These are phyloP conservation scores for Suillus ampliporus DNA, from an alignment of 768 basidiomycete species.

Conservation along the genomic window DNA sequence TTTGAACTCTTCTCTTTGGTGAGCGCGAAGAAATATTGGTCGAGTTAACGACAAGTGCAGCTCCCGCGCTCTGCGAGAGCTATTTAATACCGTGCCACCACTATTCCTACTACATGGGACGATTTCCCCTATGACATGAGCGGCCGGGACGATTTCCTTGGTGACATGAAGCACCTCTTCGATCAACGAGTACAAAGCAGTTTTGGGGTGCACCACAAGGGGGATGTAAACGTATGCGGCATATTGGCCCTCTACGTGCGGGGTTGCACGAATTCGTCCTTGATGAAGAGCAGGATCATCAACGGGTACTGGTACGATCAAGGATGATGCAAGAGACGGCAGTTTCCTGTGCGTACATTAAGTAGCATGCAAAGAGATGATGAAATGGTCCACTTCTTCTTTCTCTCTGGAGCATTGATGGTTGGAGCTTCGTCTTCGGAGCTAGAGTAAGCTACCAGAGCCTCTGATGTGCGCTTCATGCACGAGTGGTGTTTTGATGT, in stretches of 20 bases:
- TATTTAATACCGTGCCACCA: slow-evolving; percentile 11
- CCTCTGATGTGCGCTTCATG: slow-evolving; percentile 32
- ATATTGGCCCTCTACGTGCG: slow-evolving; percentile 89
- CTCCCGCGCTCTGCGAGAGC: slow-evolving; percentile 40
- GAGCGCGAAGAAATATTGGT: slow-evolving; percentile 77
- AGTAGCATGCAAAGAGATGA: slow-evolving; percentile 11
- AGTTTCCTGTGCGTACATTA: slow-evolving; percentile 54
- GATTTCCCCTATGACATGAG: slow-evolving; percentile 50
- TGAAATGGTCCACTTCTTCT: slow-evolving; percentile 46
- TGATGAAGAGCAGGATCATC: slow-evolving; percentile 86
- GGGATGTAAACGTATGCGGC: slow-evolving; percentile 80
- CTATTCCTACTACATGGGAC: slow-evolving; percentile 10
- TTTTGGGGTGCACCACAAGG: slow-evolving; percentile 49
- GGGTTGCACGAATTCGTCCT: slow-evolving; percentile 74
- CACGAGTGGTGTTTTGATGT: neutral
- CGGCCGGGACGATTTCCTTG: slow-evolving; percentile 48
- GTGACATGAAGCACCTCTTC: slow-evolving; percentile 50
- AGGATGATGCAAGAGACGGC: slow-evolving; percentile 57
- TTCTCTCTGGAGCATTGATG: slow-evolving; percentile 31
- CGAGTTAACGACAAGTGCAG: slow-evolving; percentile 89
- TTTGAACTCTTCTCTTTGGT: slow-evolving; percentile 80
- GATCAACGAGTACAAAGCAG: slow-evolving; percentile 52
- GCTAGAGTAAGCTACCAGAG: slow-evolving; percentile 55
- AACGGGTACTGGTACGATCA: slow-evolving; percentile 54
- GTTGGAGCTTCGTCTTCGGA: slow-evolving; percentile 48